Conservation (phyloP, 148 eudicot species). For the Cornus suecica region DNA sequence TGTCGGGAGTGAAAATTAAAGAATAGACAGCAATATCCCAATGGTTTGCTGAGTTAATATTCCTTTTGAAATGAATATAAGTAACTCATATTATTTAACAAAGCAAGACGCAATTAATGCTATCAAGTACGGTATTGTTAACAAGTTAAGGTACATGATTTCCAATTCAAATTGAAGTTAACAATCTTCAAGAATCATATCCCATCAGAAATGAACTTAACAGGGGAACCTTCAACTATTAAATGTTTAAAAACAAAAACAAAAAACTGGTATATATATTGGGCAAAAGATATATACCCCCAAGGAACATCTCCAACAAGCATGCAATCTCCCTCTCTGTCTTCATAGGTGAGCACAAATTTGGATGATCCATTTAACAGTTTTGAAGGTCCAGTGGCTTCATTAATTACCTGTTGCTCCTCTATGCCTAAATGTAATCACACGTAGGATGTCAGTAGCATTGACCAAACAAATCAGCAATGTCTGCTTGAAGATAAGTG, state of each 20-base stretch:
- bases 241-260: no score
- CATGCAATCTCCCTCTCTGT: conserved; percentile 98
- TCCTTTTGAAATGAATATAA: neutral
- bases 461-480: neutral
- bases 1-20: no score
- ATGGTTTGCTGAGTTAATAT: neutral
- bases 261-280: neutral
- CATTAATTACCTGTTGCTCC: conserved; percentile 44
- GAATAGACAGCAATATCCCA: neutral
- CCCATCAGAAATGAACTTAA: neutral
- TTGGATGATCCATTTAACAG: conserved; percentile 73
- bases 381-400: conserved; percentile 39
- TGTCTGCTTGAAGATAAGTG: neutral
- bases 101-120: neutral
- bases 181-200: neutral
- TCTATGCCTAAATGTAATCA: conserved; percentile 43
- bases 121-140: neutral
- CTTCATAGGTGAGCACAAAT: conserved; percentile 91
- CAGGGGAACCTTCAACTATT: neutral
- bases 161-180: neutral
- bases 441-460: neutral
- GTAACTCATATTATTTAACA: neutral
- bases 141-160: neutral
- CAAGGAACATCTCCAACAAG: conserved; percentile 97
- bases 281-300: conserved; percentile 47